Base-by-base conservation (phyloP, 1,284 basidiomycete genomes). In the Boletus sp. region DNA sequence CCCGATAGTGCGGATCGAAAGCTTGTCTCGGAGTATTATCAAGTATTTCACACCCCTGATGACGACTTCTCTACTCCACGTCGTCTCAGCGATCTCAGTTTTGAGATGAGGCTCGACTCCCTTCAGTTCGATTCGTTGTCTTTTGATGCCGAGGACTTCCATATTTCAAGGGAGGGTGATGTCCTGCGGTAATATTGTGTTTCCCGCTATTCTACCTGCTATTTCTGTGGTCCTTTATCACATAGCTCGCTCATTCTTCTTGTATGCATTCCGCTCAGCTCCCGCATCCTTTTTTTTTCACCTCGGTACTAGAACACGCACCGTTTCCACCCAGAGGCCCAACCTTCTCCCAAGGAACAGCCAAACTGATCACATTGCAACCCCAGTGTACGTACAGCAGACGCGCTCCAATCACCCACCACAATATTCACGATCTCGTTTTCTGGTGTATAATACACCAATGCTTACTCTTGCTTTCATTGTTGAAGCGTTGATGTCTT, bases 61-160 rank as follows among this genome's bases (percentile, higher is more conserved):
- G 36, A 45, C 23, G 38, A 40, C 12, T 13, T 48, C 5, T 42
- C 43, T 29, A 35, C 41, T 13, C 43, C 41, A 17, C 43, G 33
- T 42, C 60, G 41, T 38, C 46, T 48, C 19, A 46, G 58, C 20
- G 72, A 79, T 42, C 52, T 67, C 52, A 74, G 73, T 50, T 66
- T 80, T 44, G 81, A 86, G 67, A 78, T 84, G 79, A 70, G 67
- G 37, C 75, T 86, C 14, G 80, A 84, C 58, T 84, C 84, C 20
- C 67, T 86, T 45, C 81, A 83, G 57, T 86, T 85, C 57, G 83
- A 85, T 52, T 70, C 74, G 1, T 55, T 86, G 36, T 81, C 80
- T 45, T 82, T 86, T 49, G 80, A 86, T 59, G 72, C 74, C 17
- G 75, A 81, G 50, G 72, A 70, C 38, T 82, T 80, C 51, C 57